phyloP scores from a whole-genome alignment of 768 basidiomycete species.

The Strobilomyces confusus region DNA sequence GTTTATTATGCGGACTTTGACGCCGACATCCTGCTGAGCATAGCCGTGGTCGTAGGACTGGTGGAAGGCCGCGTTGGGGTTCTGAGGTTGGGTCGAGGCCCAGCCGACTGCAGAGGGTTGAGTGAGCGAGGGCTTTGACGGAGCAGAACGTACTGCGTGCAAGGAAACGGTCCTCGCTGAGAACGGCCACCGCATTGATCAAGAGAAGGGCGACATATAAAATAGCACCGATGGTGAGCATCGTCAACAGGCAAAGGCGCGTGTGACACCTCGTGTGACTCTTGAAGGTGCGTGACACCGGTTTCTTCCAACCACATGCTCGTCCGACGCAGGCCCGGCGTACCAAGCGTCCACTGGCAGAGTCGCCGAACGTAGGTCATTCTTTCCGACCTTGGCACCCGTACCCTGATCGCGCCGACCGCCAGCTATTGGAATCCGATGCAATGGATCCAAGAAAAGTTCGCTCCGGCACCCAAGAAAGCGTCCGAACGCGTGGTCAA shows the following conservation, averaged over 20 bases:
- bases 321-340: conserved; percentile 27
- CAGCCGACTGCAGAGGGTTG: conserved; percentile 71
- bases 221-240: conserved; percentile 65
- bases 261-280: conserved; percentile 21
- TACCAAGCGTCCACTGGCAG: conserved; percentile 28
- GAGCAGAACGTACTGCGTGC: conserved; percentile 65
- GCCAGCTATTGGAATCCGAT: conserved; percentile 56
- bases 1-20: conserved; percentile 86
- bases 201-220: conserved; percentile 85
- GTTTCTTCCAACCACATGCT: conserved; percentile 16
- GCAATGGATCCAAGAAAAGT: conserved; percentile 59
- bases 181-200: conserved; percentile 91
- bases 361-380: conserved; percentile 44
- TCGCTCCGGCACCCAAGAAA: conserved; percentile 46
- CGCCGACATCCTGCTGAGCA: conserved; percentile 54
- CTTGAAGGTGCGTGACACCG: conserved; percentile 10
- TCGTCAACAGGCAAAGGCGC: conserved; percentile 23
- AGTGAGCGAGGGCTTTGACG: conserved; percentile 9
- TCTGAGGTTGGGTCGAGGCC: conserved; percentile 66
- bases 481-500: conserved; percentile 41
- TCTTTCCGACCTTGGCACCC: not conserved
- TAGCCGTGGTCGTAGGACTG: conserved; percentile 64
- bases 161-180: conserved; percentile 96
- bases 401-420: conserved; percentile 1
- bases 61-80: conserved; percentile 52